Evolutionary conservation across 805 yeast genomes (phyloP), one percentile per base, ranked within the genome.

Genomic region (fission yeast (Schizosaccharomyces pombe)): DNA sequence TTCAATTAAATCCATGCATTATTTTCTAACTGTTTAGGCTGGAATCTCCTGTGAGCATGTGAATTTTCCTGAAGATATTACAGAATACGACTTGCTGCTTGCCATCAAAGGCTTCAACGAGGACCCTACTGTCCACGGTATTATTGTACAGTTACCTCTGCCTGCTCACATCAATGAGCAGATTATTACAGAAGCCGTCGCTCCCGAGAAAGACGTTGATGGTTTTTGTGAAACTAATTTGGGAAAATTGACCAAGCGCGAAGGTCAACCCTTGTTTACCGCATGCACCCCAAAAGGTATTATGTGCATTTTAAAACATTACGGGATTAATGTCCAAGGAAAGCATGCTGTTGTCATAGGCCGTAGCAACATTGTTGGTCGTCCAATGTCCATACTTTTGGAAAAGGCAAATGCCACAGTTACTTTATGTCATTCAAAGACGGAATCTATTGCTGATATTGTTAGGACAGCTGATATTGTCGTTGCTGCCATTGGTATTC

Each of bases 241-340:
- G 56, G 97, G 96, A 57, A 96, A 89, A 64, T 74, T 89, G 57
- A 77, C 87, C 61, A 85, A 86, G 68, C 78, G 83, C 60, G 85
- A 85, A 54, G 95, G 96, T 24, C 64, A 70, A 37, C 95, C 96
- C 32, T 68, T 71, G 57, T 87, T 85, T 67, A 73, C 80, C 59
- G 97, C 98, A 34, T 89, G 97, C 70, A 89, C 98, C 30, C 98
- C 98, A 55, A 79, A 80, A 68, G 98, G 98, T 56, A 77, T 86
- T 62, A 80, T 89, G 72, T 82, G 79, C 62, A 70, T 89, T 62
- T 72, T 89, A 62, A 76, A 81, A 61, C 74, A 79, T 59, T 75
- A 84, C 52, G 78, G 80, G 6, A 76, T 85, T 28, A 68, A 70
- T 32, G 69, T 86, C 56, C 65, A 75, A n/a, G 96, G 96, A 56